Evolutionary conservation across 441 rosid genomes (phyloP).

Genomic region (Hura crepitans): DNA sequence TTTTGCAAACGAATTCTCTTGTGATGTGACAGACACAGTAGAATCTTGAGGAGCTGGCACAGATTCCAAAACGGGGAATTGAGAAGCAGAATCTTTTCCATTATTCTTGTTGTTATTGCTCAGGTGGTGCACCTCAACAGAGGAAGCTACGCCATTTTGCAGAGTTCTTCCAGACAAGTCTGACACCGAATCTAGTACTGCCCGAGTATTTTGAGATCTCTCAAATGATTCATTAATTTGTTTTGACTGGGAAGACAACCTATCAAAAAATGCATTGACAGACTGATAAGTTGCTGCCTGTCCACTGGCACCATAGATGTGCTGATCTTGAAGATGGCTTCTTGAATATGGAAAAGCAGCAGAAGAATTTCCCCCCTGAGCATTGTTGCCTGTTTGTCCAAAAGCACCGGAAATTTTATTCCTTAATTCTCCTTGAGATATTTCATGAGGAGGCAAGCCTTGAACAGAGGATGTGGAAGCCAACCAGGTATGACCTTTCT

Average conservation of each 20-base stretch:
- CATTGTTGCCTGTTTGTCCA: slow-evolving; percentile 30
- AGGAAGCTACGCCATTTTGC: slow-evolving; percentile 28
- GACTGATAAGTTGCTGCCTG: slow-evolving; percentile 30
- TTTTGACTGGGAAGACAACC: slow-evolving; percentile 38
- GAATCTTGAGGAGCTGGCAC: slow-evolving; percentile 37
- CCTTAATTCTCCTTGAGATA: slow-evolving; percentile 36
- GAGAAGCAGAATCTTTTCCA: slow-evolving; percentile 35
- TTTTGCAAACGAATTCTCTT: slow-evolving; percentile 37
- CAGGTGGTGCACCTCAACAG: slow-evolving; percentile 32
- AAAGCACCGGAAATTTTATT: slow-evolving; percentile 24
- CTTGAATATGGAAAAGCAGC: slow-evolving; percentile 39
- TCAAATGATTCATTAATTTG: slow-evolving; percentile 37
- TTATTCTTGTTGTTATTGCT: slow-evolving; percentile 28
- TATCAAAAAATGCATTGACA: slow-evolving; percentile 34
- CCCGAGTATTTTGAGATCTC: slow-evolving; percentile 39
- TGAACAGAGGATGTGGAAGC: slow-evolving; percentile 45
- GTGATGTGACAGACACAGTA: slow-evolving; percentile 35
- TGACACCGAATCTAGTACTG: slow-evolving; percentile 25
- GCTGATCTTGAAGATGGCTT: slow-evolving; percentile 43
- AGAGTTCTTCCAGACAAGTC: slow-evolving; percentile 24
- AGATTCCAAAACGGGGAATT: slow-evolving; percentile 49
- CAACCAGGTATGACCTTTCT: slow-evolving; percentile 38
- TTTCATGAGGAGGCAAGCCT: slow-evolving; percentile 36
- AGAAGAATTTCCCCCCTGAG: slow-evolving; percentile 32
- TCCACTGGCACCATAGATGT: slow-evolving; percentile 33